Evolutionary conservation across 1,284 basidiomycete species (phyloP), one percentile per base, ranked within the genome.

Genomic region (Cryptococcus floricola): DNA sequence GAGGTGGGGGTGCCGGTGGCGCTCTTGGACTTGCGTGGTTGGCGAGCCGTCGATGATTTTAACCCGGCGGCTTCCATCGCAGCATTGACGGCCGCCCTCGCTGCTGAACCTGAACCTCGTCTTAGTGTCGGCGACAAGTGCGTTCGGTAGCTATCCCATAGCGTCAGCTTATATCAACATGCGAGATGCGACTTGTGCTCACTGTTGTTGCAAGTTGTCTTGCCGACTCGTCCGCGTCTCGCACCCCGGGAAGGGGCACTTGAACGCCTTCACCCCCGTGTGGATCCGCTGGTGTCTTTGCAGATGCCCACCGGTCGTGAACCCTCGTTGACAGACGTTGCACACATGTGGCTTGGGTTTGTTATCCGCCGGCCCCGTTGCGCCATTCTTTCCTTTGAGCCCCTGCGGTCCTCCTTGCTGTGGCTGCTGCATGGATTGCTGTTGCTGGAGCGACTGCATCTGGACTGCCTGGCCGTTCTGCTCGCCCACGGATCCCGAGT

Each of bases 201-300:
- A 71, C 70, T 76, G 74, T 60, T 75, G 74, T 56, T 75, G 73
- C 14, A 75, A 54, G 58, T 75, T 75, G 56, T 76, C 73, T 64
- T 75, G 72, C 42, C 73, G 60, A 53, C 69, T 73, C 18, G 71
- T 75, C 54, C 69, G 64, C 25, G 73, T 75, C 63, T 75, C 72
- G 56, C 73, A 75, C 10, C 71, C 73, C 13, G 73, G 74, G 62
- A 69, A 74, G 7, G 73, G 74, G 59, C 73, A 76, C 59, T 70
- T 73, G 67, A 74, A 74, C 28, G 73, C 74, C 66, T 75, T 76
- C 49, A 75, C 74, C 43, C 74, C 73, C 3, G 73, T 74, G 54
- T 75, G 74, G 42, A 76, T 76, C 59, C 72, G 55, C 59, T 73
- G 72, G 62, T 75, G 73, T 45, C 74, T 58, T 58, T 75, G 73